phyloP scores from a whole-genome alignment of 2,329 filamentous ascomycete genomes.

The Sclerotiophoma versabilis region DNA sequence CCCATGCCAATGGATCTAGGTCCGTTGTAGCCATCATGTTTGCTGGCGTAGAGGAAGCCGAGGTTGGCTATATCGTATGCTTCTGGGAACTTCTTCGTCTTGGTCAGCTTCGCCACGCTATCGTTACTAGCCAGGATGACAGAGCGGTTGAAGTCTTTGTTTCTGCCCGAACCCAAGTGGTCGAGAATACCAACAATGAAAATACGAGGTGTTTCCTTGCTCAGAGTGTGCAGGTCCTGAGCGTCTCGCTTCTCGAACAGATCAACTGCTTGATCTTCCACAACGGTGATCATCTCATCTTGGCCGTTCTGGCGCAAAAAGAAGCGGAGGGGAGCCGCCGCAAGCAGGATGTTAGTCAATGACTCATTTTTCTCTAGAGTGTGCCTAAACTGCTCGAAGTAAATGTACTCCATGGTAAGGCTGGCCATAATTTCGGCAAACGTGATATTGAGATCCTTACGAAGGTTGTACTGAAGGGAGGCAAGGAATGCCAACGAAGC shows the following conservation, averaged over 20 bases:
- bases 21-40: slow-evolving; percentile 43
- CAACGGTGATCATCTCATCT: slow-evolving; percentile 30
- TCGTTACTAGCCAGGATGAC: slow-evolving; percentile 40
- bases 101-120: slow-evolving; percentile 32
- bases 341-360: slow-evolving; percentile 44
- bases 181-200: slow-evolving; percentile 43
- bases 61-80: slow-evolving; percentile 45
- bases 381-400: slow-evolving; percentile 41
- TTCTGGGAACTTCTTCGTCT: slow-evolving; percentile 42
- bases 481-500: slow-evolving; percentile 53
- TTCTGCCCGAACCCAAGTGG: slow-evolving; percentile 38
- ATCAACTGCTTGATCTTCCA: slow-evolving; percentile 37
- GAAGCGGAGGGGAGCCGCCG: slow-evolving; percentile 41
- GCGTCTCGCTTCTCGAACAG: slow-evolving; percentile 41
- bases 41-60: slow-evolving; percentile 42
- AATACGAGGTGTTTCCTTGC: slow-evolving; percentile 39
- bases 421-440: slow-evolving; percentile 55
- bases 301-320: slow-evolving; percentile 35
- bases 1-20: slow-evolving; percentile 47
- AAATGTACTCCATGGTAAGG: slow-evolving; percentile 48
- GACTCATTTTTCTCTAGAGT: slow-evolving; percentile 47
- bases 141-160: slow-evolving; percentile 38
- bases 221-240: slow-evolving; percentile 35
- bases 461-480: slow-evolving; percentile 54
- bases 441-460: slow-evolving; percentile 47